A percentile compares a stretch with the other conserved stretches of the same genome.
Conservation (phyloP, 83 land plant genomes). For the Thuja plicata region DNA sequence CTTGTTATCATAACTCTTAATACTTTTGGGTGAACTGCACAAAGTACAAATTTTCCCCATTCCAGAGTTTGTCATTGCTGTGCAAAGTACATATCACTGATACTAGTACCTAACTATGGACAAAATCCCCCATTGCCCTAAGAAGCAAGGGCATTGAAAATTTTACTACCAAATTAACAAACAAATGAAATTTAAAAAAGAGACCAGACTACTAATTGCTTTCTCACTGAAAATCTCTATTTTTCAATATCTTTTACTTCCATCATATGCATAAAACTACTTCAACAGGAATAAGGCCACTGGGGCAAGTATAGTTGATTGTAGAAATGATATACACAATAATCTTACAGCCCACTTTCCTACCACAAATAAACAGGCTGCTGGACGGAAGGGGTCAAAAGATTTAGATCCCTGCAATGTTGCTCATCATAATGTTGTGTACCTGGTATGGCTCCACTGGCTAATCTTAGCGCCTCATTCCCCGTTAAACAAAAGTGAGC, state of each 20-base stretch:
- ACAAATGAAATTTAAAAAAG: too few relatives aligned
- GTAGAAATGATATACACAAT: neutral
- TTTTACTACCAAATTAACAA: too few relatives aligned
- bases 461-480: constrained; percentile 71
- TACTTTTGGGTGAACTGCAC: constrained; percentile 95
- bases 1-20: constrained; percentile 62
- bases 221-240: too few relatives aligned
- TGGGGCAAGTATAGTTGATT: too few relatives aligned
- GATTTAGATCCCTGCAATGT: constrained; percentile 77
- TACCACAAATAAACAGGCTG: constrained; percentile 93
- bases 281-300: too few relatives aligned
- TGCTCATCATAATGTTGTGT: constrained; percentile 69
- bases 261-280: too few relatives aligned
- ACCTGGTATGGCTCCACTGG: constrained; percentile 80
- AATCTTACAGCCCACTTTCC: neutral
- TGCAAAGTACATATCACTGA: constrained; percentile 97
- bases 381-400: constrained; percentile 74
- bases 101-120: constrained; percentile 46
- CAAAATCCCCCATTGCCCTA: too few relatives aligned
- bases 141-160: too few relatives aligned
- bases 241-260: too few relatives aligned
- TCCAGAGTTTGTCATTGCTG: constrained; percentile 96
- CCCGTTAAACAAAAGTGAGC: constrained; percentile 88
- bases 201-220: too few relatives aligned
- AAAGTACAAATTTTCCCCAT: constrained; percentile 96